These are phyloP conservation scores for Endocalyx cinctus DNA, from an alignment of 2,329 filamentous ascomycete species.

Conservation along the genomic window DNA sequence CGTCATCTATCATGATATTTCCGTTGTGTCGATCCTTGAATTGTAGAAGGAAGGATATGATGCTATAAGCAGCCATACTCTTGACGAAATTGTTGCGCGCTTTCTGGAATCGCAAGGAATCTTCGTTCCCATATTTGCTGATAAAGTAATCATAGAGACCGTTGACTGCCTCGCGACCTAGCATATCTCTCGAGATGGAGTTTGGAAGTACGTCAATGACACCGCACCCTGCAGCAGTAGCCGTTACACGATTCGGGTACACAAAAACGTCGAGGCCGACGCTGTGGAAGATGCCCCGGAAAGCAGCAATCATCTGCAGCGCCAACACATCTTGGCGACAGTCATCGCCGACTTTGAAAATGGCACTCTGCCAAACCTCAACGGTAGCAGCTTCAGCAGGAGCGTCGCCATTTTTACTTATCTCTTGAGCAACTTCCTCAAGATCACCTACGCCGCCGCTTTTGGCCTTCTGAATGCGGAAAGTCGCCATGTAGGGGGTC, in stretches of 20 bases:
- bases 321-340: constrained; percentile 96
- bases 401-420: constrained; percentile 31
- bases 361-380: constrained; percentile 98
- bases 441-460: constrained; percentile 44
- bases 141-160: constrained; percentile 98
- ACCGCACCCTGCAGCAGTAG: constrained; percentile 93
- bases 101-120: constrained; percentile 90
- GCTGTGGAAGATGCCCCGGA: constrained; percentile 92
- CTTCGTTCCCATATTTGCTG: constrained; percentile 94
- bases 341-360: constrained; percentile 99
- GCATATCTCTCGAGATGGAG: constrained; percentile 97
- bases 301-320: constrained; percentile 95
- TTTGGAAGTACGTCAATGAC: constrained; percentile 98
- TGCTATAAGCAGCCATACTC: constrained; percentile 96
- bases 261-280: constrained; percentile 96
- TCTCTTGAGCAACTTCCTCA: constrained; percentile 47
- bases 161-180: constrained; percentile 95
- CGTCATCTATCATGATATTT: constrained; percentile 99
- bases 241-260: constrained; percentile 94
- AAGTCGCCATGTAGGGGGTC: constrained; percentile 98
- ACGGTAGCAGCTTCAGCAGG: constrained; percentile 57
- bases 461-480: constrained; percentile 84
- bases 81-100: constrained; percentile 98
- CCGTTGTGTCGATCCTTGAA: constrained; percentile 99
- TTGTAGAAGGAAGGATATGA: constrained; percentile 93